Conservation (phyloP, 257 asterid species). For the Knoxia roxburghii region DNA sequence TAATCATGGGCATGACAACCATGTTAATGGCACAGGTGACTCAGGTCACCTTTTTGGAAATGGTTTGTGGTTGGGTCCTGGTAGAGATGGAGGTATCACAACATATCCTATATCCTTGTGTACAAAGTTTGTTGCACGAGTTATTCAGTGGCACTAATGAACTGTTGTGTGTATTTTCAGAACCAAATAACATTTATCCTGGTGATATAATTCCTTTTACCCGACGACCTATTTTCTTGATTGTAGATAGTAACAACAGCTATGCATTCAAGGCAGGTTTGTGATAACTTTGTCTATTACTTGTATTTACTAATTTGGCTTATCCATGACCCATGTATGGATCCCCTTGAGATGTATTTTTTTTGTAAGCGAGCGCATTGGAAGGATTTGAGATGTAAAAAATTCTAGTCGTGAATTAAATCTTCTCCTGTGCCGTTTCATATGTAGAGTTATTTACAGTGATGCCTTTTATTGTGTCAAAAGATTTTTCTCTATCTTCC, state of each 20-base stretch:
- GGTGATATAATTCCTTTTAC: constrained; percentile 95
- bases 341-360: not conserved
- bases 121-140: not conserved
- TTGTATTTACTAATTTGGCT: constrained; percentile 9
- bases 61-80: constrained; percentile 67
- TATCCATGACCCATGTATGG: constrained; percentile 1
- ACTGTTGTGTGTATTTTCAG: constrained; percentile 36
- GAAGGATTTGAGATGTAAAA: not conserved
- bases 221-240: constrained; percentile 80
- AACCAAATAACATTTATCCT: constrained; percentile 74
- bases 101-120: constrained; percentile 4
- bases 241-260: constrained; percentile 90
- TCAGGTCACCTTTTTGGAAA: constrained; percentile 50
- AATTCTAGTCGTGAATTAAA: not conserved
- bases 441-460: not conserved
- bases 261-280: constrained; percentile 99
- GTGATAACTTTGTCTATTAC: constrained; percentile 55
- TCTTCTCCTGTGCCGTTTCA: not conserved
- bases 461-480: too few species aligned
- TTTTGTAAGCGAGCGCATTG: not conserved
- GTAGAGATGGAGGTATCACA: constrained; percentile 68
- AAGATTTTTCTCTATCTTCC: too few species aligned
- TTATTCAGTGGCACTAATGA: not conserved
- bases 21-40: constrained; percentile 37
- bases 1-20: too few species aligned